phyloP scores from a whole-genome alignment of 1,284 basidiomycete genomes.

The Cryptococcus wingfieldii region DNA sequence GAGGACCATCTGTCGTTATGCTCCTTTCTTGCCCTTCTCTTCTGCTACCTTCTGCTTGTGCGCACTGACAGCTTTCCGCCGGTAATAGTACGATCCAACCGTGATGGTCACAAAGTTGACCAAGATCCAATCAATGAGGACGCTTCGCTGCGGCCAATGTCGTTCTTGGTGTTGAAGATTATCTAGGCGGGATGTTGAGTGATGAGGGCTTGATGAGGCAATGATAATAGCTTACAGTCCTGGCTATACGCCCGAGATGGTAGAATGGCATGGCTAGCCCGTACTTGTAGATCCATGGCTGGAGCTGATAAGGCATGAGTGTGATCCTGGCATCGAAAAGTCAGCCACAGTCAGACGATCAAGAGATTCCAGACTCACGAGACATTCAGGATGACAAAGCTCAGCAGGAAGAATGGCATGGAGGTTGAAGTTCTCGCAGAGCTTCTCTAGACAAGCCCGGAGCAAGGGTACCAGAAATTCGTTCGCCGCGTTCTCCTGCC shows the following conservation, averaged over 20 bases:
- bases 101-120: too few relatives aligned
- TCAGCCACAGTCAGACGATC: background rate
- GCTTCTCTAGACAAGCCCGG: slow-evolving; percentile 23
- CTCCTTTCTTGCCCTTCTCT: background rate
- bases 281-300: slow-evolving; percentile 61
- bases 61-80: too few relatives aligned
- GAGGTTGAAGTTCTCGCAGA: slow-evolving; percentile 26
- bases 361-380: slow-evolving; percentile 42
- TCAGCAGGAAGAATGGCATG: slow-evolving; percentile 44
- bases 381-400: slow-evolving; percentile 63
- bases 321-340: slow-evolving; percentile 49
- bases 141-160: background rate
- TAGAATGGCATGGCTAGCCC: slow-evolving; percentile 64
- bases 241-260: slow-evolving; percentile 58
- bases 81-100: too few relatives aligned
- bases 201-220: background rate
- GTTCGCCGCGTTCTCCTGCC: slow-evolving; percentile 46
- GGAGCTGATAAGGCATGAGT: slow-evolving; percentile 59
- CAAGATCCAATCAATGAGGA: background rate
- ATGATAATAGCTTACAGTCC: slow-evolving; percentile 43
- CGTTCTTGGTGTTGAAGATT: background rate
- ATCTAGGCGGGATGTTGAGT: background rate
- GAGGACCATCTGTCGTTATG: too few relatives aligned
- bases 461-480: slow-evolving; percentile 44
- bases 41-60: background rate